Evolutionary conservation across 345 rosid genomes (phyloP).

Genomic region (Pistacia integerrima): DNA sequence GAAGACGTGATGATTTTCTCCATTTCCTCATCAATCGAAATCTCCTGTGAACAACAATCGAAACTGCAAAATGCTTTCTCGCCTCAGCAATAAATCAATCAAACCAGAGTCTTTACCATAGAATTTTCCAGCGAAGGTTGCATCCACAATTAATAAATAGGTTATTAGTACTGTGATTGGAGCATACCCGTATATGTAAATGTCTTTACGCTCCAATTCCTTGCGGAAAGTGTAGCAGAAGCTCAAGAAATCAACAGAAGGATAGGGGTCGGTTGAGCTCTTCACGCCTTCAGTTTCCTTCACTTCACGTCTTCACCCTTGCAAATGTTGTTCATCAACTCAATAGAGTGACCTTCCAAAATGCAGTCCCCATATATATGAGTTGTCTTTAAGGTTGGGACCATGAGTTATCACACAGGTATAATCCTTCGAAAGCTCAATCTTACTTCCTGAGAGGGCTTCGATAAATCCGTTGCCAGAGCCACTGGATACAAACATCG

Average conservation of each 20-base stretch:
- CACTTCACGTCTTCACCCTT: constrained; percentile 2
- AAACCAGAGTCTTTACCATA: background rate
- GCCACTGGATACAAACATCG: constrained; percentile 22
- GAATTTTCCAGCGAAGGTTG: background rate
- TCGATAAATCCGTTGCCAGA: constrained; percentile 31
- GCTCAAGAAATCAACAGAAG: constrained; percentile 55
- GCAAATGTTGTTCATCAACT: constrained; percentile 22
- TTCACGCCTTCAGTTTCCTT: constrained; percentile 19
- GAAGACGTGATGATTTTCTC: constrained; percentile 33
- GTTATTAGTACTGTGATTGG: background rate
- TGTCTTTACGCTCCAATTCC: constrained; percentile 63
- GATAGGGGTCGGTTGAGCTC: constrained; percentile 23
- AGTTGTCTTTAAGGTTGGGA: constrained; percentile 76
- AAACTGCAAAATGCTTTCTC: constrained; percentile 83
- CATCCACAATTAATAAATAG: background rate
- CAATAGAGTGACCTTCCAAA: constrained; percentile 56
- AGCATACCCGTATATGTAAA: constrained; percentile 80
- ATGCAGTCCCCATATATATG: constrained; percentile 78
- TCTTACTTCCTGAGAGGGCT: constrained; percentile 55
- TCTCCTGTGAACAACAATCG: constrained; percentile 66
- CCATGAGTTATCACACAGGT: constrained; percentile 81
- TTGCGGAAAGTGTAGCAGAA: constrained; percentile 73
- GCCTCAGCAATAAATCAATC: constrained; percentile 51
- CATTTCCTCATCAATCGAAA: constrained; percentile 54
- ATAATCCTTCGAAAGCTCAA: constrained; percentile 92